phyloP scores from a whole-genome alignment of 129 eudicot species.

The Flaveria brownii region DNA sequence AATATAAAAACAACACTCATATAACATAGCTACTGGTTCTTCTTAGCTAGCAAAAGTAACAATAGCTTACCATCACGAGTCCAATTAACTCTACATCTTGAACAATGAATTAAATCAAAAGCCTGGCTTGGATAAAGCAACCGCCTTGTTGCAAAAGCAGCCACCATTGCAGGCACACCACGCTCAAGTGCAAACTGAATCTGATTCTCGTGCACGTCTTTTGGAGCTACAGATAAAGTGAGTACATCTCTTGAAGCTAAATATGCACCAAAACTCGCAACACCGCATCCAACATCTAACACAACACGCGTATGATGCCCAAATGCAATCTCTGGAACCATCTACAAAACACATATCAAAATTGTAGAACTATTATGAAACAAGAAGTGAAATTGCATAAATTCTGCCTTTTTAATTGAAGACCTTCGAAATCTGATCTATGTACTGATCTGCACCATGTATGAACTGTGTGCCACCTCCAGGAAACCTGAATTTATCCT shows the following conservation, averaged over 20 bases:
- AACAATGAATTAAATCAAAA: slow-evolving; percentile 90
- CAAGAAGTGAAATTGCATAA: background rate
- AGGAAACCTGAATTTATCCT: slow-evolving; percentile 93
- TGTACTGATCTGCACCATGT: slow-evolving; percentile 90
- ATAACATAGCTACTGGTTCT: slow-evolving; percentile 12
- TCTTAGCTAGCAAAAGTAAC: slow-evolving; percentile 10
- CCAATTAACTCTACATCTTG: slow-evolving; percentile 98
- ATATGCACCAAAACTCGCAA: slow-evolving; percentile 97
- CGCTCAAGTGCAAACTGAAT: slow-evolving; percentile 97
- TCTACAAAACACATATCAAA: slow-evolving; percentile 40
- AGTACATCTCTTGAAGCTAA: slow-evolving; percentile 74
- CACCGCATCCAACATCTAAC: slow-evolving; percentile 96
- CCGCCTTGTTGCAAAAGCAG: slow-evolving; percentile 82
- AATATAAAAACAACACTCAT: background rate
- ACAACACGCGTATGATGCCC: slow-evolving; percentile 78
- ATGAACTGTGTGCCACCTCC: slow-evolving; percentile 99
- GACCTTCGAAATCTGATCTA: slow-evolving; percentile 94
- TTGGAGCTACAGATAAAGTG: slow-evolving; percentile 92
- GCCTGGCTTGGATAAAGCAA: slow-evolving; percentile 92
- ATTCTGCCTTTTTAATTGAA: background rate
- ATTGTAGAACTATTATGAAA: background rate
- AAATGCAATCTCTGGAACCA: slow-evolving; percentile 83
- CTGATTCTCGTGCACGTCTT: slow-evolving; percentile 97
- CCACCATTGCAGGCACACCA: slow-evolving; percentile 97
- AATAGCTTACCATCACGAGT: slow-evolving; percentile 84